Base-by-base conservation (phyloP, 2,329 filamentous ascomycete genomes). In the Drechslerella coelobrocha region DNA sequence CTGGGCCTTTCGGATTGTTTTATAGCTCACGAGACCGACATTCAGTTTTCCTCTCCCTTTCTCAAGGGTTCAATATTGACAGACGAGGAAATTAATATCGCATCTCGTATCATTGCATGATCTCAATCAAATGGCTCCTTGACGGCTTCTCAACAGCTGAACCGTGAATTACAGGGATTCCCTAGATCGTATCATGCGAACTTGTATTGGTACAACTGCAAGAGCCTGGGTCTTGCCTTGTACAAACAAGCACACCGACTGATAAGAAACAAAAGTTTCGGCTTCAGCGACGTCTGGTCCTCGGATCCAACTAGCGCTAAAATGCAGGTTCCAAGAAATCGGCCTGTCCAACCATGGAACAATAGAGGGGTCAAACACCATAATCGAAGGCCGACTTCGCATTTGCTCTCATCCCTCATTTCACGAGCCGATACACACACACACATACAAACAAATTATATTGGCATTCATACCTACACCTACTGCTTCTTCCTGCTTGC, bases 141-240 rank as follows among this genome's bases (percentile, higher is more conserved):
- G 37, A 48, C 66, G 53, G 66, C 45, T 63, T 71, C 53, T 39
- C 47, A 71, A 47, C 39, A 19, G 3, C 37, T 63, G 66, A 71
- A 71, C 66, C 66, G 66, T 63, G 59, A 60, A 57, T 71, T 57
- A 41, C 66, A 71, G 59, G 66, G 66, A 31, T 39, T 71, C 66
- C 66, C 66, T 29, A 60, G 66, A 51, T 39, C 57, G 7, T 34
- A 6, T 29, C 51, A 10, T 39, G 59, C 37, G 19, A 62, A 41
- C n/a, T 57, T 34, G 61, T 45, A 48, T 60, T 57, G 52, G 61
- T 26, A 31, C 34, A 63, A 21, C 26, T 56, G 50, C 34, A 6
- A 12, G 29, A 12, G 10, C 5, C 10, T 45, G 41, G 41, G 41
- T 21, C 9, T 17, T 21, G 41, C 41, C 41, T 3, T 45, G 41